A percentile compares a stretch with the other conserved stretches of the same genome.
phyloP scores from a whole-genome alignment of 768 basidiomycete species.

The Nidula microcarpa region DNA sequence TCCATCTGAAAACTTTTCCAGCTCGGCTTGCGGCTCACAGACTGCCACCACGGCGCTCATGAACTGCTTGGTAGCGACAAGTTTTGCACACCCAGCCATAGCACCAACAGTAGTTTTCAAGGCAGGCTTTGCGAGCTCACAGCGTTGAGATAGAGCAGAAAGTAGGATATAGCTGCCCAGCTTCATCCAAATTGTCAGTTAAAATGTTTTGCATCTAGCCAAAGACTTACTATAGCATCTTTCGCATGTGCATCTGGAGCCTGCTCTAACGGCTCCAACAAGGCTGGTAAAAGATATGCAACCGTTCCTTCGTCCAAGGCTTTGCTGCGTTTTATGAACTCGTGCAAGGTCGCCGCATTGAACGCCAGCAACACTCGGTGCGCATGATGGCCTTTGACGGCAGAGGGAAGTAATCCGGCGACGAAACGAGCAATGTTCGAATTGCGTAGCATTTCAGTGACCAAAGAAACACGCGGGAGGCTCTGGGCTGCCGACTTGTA shows the following conservation, averaged over 20 bases:
- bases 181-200: slow-evolving; percentile 24
- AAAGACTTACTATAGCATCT: slow-evolving; percentile 51
- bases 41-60: slow-evolving; percentile 65
- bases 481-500: slow-evolving; percentile 77
- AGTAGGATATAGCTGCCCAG: slow-evolving; percentile 75
- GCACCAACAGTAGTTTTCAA: slow-evolving; percentile 53
- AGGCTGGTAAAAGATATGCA: slow-evolving; percentile 61
- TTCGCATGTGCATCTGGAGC: slow-evolving; percentile 29
- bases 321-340: slow-evolving; percentile 64
- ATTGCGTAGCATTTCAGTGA: slow-evolving; percentile 74
- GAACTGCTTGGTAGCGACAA: slow-evolving; percentile 54
- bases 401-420: slow-evolving; percentile 56
- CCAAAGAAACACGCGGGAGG: slow-evolving; percentile 67
- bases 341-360: slow-evolving; percentile 75
- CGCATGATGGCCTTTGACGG: slow-evolving; percentile 43
- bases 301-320: slow-evolving; percentile 61
- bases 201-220: neutral
- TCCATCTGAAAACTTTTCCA: slow-evolving; percentile 43
- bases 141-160: slow-evolving; percentile 65
- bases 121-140: slow-evolving; percentile 53
- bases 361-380: slow-evolving; percentile 80
- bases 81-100: slow-evolving; percentile 48
- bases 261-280: slow-evolving; percentile 53
- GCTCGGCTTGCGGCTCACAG: slow-evolving; percentile 56
- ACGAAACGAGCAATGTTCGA: slow-evolving; percentile 73